phyloP scores from a whole-genome alignment of 768 basidiomycete genomes.

The Rhodosporidiobolus odoratus region DNA sequence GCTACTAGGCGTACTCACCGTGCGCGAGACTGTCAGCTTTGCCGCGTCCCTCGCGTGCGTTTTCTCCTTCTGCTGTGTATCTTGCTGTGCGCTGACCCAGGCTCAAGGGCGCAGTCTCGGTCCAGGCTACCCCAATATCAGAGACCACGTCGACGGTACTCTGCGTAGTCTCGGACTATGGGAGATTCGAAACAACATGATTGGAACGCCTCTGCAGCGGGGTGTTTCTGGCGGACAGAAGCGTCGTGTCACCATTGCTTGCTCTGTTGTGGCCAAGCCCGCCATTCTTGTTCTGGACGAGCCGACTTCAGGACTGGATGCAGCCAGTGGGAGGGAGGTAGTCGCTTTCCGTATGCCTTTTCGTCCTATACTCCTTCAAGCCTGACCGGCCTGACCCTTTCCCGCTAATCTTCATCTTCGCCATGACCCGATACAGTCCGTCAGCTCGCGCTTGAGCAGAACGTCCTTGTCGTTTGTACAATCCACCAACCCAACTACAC shows the following conservation, averaged over 20 bases:
- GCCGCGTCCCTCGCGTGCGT: constrained; percentile 54
- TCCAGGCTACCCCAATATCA: constrained; percentile 44
- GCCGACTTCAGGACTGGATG: constrained; percentile 58
- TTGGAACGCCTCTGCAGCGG: constrained; percentile 58
- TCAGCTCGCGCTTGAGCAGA: constrained; percentile 51
- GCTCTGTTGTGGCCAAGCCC: constrained; percentile 59
- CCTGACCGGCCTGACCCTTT: background rate
- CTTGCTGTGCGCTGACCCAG: background rate
- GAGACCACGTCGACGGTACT: constrained; percentile 51
- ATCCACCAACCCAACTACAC: constrained; percentile 66
- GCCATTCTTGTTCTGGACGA: constrained; percentile 62
- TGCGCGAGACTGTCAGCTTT: constrained; percentile 56
- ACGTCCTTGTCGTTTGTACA: constrained; percentile 59
- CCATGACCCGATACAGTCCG: constrained; percentile 46
- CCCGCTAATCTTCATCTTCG: background rate
- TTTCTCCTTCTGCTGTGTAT: background rate
- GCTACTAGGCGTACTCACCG: constrained; percentile 58
- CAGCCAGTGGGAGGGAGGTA: constrained; percentile 24
- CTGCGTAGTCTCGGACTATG: constrained; percentile 54
- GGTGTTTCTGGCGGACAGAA: constrained; percentile 66
- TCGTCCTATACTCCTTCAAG: too few relatives aligned
- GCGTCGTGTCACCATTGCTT: constrained; percentile 59
- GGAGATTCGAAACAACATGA: constrained; percentile 52
- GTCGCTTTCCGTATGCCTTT: constrained; percentile 46
- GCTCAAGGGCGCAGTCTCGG: constrained; percentile 13